A percentile compares a stretch with the other conserved stretches of the same genome.
These are phyloP conservation scores for Neurospora sp. DNA, from an alignment of 495 filamentous ascomycete species.

Conservation along the genomic window DNA sequence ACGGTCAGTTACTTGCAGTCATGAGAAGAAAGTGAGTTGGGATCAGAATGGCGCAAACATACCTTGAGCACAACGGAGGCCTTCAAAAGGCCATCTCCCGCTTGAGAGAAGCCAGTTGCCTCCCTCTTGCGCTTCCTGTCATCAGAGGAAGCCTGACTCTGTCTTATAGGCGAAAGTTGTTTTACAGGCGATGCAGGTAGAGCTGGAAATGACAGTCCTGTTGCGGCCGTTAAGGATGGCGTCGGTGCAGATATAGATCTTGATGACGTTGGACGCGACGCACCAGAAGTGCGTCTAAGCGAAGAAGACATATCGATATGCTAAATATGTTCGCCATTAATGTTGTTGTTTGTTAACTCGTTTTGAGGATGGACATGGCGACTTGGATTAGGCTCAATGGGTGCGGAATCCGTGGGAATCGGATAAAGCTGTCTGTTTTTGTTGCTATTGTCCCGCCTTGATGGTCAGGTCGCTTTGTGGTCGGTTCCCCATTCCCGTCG, in stretches of 20 bases:
- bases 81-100: constrained; percentile 37
- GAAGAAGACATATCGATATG: constrained; percentile 26
- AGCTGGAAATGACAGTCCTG: constrained; percentile 1
- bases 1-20: constrained; percentile 9
- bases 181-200: constrained; percentile 1
- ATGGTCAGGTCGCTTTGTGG: not conserved
- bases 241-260: constrained; percentile 21
- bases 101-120: constrained; percentile 12
- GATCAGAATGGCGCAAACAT: not conserved
- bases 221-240: constrained; percentile 20
- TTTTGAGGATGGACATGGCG: not conserved
- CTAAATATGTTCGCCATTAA: constrained; percentile 13
- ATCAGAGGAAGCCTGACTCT: not conserved
- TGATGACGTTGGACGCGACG: constrained; percentile 25
- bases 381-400: not conserved
- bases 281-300: constrained; percentile 19
- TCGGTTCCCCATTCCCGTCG: not conserved
- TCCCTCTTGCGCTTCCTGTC: constrained; percentile 23
- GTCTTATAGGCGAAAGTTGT: not conserved
- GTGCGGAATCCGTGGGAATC: not conserved
- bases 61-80: constrained; percentile 40
- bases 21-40: not conserved
- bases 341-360: not conserved
- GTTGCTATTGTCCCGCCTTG: not conserved
- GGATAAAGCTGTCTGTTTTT: not conserved